Base-by-base conservation (phyloP, 352 stramenopile genomes). In the Phytophthora citrophthora region DNA sequence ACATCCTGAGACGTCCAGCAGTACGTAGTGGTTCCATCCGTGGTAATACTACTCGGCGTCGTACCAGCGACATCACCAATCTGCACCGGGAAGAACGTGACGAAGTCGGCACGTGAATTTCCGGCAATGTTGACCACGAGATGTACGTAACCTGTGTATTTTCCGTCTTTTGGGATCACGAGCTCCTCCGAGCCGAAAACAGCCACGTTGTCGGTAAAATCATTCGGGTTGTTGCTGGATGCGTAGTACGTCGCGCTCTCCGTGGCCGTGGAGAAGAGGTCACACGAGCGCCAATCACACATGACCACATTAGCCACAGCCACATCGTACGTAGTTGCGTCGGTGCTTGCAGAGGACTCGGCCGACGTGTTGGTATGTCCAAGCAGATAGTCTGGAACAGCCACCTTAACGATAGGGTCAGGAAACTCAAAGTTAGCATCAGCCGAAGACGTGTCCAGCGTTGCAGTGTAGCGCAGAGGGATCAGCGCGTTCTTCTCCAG, bases 21-120 rank as follows among this genome's bases (percentile, higher is more conserved):
- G 63, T 91, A 93, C 15, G 83, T 93, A 2, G 85, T 91, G 29
- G 75, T 76, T 20, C 78, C 84, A 54, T 91, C 84, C n/a, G 70
- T 73, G 26, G 57, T 66, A 54, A 93, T 82, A 45, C 57, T 73
- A 2, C 54, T 57, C 0, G 81, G 81, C 11, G 75, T 72, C 4
- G 74, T 84, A 31, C 83, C 83, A 43, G 82, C 77, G 18, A 84
- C 69, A 3, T 87, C 79, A 18, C 85, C 83, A 38, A 94, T 77
- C 44, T 92, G 85, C 23, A 91, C 79, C 5, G 83, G 81, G 62
- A 94, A 94, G 56, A 88, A 94, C 10, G 83, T 91, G 3, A 89
- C 76, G 31, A 92, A 94, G 60, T 94, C 83, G 34, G 80, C 79
- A 10, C 85, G 79, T 48, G 77, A 83, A 52, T 90, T 84, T 47